Base-by-base conservation (phyloP, 1,139 yeast species). In the Saccharomyces hybrid region DNA sequence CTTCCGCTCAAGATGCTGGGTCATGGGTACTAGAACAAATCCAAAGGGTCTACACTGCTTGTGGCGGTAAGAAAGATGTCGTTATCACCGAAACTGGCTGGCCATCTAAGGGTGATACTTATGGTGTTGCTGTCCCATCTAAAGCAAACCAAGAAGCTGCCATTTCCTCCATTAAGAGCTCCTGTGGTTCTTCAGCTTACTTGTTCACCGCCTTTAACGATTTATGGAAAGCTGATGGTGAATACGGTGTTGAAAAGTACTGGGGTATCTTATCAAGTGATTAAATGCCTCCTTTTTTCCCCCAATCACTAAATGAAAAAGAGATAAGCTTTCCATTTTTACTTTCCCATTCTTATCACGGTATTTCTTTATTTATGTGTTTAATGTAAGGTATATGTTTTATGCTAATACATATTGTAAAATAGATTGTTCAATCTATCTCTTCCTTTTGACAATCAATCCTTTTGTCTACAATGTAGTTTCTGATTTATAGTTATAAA, bases 41-140 rank as follows among this genome's bases (percentile, higher is more conserved):
- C 66, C 76, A 82, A 64, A 76, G 81, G 68, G 86, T 85, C 64
- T 76, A 79, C 72, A 71, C 79, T 60, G 83, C 83, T 49, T 86
- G 93, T 77, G 82, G 82, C 63, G 78, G 80, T 63, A 63, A 71
- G 53, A 84, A 85, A 71, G 62, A 70, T 42, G 80, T 84, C 50
- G 71, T 84, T 62, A 81, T 85, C 64, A 81, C 87, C 51, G 95
- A 86, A 74, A 79, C 89, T 53, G 95, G 95, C 53, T 86, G 93
- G 93, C 95, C 93, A 65, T 80, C 85, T 50, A 71, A 78, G 64
- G 93, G 93, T 69, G 73, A 79, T 61, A 72, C 81, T 53, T 77
- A 75, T 64, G 89, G 89, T 68, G 75, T 70, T 57, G 86, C 89
- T 65, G 83, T 85, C 54, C 88, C 93, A 44, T 83, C 88, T 16